phyloP scores from a whole-genome alignment of 371 early-diverging fungal genomes.

The Mortierella sp. region DNA sequence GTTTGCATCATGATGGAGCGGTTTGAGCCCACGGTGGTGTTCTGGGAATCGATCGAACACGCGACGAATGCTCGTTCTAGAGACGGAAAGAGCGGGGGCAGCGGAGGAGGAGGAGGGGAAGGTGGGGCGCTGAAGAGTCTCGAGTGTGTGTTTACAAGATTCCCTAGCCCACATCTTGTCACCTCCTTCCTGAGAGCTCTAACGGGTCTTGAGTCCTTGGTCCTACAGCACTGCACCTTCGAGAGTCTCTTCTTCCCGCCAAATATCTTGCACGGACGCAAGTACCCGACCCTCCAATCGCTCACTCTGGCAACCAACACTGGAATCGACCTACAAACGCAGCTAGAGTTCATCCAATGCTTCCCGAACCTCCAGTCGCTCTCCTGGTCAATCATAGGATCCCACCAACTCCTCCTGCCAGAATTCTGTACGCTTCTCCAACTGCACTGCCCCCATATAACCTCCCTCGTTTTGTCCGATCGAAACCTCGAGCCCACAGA shows the following conservation, averaged over 20 bases:
- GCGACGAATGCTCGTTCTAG: neutral
- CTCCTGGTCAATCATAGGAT: constrained; percentile 13
- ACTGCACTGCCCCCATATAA: constrained; percentile 6
- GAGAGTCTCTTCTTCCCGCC: neutral
- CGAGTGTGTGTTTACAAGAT: constrained; percentile 11
- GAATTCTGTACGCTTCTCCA: constrained; percentile 14
- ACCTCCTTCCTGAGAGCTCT: neutral
- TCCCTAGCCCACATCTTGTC: neutral
- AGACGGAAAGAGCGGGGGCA: too few species aligned
- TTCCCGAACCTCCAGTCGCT: constrained; percentile 12
- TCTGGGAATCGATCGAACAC: constrained; percentile 9
- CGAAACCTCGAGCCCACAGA: constrained; percentile 4
- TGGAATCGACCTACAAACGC: neutral
- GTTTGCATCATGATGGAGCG: constrained; percentile 15
- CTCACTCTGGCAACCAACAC: constrained; percentile 13
- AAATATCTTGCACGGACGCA: neutral
- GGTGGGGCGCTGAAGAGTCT: neutral
- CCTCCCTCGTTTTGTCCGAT: constrained; percentile 15
- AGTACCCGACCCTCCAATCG: constrained; percentile 9
- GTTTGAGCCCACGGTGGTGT: constrained; percentile 10
- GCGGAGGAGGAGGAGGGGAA: neutral
- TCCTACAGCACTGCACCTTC: constrained; percentile 17
- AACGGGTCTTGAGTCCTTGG: neutral
- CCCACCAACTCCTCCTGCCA: neutral
- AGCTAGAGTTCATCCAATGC: constrained; percentile 1